These are phyloP conservation scores for Leptomonas pyrrhocoris DNA, from an alignment of 208 protist genomes.

Conservation along the genomic window DNA sequence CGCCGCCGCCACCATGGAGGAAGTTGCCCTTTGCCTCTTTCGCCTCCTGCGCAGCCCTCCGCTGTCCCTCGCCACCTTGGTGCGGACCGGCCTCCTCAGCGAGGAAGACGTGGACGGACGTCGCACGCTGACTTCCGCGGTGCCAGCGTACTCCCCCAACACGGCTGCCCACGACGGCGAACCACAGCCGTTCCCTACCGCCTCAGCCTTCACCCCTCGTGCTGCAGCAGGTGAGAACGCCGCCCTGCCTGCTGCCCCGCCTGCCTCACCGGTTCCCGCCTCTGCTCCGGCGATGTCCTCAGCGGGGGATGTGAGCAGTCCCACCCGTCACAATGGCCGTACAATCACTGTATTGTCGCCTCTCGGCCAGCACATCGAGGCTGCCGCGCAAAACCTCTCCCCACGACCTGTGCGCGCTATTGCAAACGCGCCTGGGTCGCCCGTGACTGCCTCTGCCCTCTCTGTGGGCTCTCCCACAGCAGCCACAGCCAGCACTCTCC, in stretches of 20 bases:
- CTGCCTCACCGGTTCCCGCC: background rate
- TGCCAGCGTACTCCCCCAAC: background rate
- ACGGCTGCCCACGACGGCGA: background rate
- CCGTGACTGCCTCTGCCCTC: background rate
- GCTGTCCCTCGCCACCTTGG: conserved; percentile 18
- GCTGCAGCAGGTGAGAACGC: background rate
- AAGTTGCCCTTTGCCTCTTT: conserved; percentile 14
- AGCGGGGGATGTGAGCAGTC: background rate
- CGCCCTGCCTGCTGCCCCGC: background rate
- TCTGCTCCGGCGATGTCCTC: background rate
- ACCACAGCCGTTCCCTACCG: background rate
- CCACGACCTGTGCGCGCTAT: background rate
- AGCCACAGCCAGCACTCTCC: background rate
- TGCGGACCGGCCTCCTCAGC: conserved; percentile 6
- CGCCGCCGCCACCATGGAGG: background rate
- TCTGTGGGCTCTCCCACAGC: background rate
- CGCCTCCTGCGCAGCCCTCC: conserved; percentile 23
- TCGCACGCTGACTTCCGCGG: background rate
- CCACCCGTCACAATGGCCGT: too few relatives aligned
- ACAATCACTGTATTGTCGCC: too few relatives aligned
- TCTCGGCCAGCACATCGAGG: background rate
- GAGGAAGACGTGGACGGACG: conserved; percentile 7
- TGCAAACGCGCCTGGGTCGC: background rate
- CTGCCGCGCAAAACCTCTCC: background rate
- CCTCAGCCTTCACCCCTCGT: background rate